phyloP scores from a whole-genome alignment of 371 early-diverging fungal species.

The Zychaea mexicana region DNA sequence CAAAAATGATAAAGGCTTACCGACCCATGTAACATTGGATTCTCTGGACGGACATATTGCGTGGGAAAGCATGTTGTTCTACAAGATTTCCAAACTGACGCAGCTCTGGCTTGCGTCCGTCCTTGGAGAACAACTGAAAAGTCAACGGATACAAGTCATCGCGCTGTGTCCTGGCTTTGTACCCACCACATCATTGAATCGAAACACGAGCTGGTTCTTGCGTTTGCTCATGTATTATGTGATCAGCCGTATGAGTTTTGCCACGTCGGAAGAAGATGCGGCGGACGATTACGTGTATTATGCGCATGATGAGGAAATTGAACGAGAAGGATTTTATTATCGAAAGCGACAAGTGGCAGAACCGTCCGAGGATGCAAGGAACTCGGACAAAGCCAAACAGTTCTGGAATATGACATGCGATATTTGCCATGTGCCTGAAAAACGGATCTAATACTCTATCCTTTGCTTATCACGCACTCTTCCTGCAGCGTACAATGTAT shows the following conservation, averaged over 20 bases:
- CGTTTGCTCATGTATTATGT: conserved; percentile 24
- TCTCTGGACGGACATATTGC: conserved; percentile 23
- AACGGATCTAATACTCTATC: not conserved
- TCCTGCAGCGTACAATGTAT: too few relatives aligned
- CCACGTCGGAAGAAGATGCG: conserved; percentile 28
- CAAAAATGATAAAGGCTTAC: conserved; percentile 6
- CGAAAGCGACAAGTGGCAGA: conserved; percentile 17
- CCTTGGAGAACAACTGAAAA: conserved; percentile 10
- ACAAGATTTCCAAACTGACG: conserved; percentile 42
- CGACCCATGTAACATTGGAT: conserved; percentile 19
- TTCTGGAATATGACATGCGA: conserved; percentile 34
- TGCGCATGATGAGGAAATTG: conserved; percentile 22
- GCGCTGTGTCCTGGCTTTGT: conserved; percentile 49
- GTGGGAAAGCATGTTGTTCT: conserved; percentile 37
- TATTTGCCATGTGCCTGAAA: conserved; percentile 15
- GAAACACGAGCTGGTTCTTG: conserved; percentile 19
- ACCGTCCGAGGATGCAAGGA: conserved; percentile 28
- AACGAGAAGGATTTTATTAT: conserved; percentile 19
- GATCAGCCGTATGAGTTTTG: conserved; percentile 22
- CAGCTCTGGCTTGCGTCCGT: conserved; percentile 22
- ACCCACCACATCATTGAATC: conserved; percentile 36
- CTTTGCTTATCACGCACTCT: not conserved
- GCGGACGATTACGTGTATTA: conserved; percentile 35
- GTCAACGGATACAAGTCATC: conserved; percentile 16
- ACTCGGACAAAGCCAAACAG: conserved; percentile 23